Evolutionary conservation across 2,329 filamentous ascomycete genomes (phyloP).

Genomic region (Colletotrichum godetiae): DNA sequence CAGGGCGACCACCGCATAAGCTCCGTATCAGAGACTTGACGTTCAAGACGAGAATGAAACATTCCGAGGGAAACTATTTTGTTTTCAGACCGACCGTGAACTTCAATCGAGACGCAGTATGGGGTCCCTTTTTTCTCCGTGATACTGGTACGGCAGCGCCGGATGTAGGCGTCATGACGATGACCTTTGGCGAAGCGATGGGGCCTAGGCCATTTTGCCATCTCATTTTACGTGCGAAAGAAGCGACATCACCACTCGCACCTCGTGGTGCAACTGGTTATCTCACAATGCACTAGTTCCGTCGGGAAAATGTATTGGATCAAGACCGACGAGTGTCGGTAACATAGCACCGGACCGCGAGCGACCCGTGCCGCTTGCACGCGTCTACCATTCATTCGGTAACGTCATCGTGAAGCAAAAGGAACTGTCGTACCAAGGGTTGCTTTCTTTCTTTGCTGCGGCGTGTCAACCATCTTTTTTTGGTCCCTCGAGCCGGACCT

Average conservation of each 20-base stretch:
- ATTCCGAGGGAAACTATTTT: not conserved
- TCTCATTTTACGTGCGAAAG: conserved; percentile 19
- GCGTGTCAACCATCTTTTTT: not conserved
- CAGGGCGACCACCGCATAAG: not conserved
- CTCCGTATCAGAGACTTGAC: conserved; percentile 15
- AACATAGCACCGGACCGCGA: not conserved
- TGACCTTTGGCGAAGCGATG: conserved; percentile 20
- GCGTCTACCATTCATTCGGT: not conserved
- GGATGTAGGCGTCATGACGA: conserved; percentile 27
- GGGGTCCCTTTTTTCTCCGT: not conserved
- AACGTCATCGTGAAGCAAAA: not conserved
- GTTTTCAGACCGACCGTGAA: too few relatives aligned
- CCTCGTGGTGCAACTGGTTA: conserved; percentile 2
- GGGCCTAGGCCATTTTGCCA: not conserved
- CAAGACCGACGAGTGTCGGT: not conserved
- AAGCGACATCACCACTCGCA: not conserved
- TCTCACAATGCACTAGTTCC: conserved; percentile 10
- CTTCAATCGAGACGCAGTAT: not conserved
- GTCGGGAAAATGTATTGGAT: not conserved
- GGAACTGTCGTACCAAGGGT: not conserved
- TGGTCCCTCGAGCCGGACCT: not conserved
- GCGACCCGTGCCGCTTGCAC: not conserved
- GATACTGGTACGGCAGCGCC: conserved; percentile 12
- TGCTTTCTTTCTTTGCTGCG: not conserved
- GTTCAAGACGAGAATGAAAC: conserved; percentile 19